Evolutionary conservation across 2,329 filamentous ascomycete genomes (phyloP).

Genomic region (Colletotrichum nymphaeae): DNA sequence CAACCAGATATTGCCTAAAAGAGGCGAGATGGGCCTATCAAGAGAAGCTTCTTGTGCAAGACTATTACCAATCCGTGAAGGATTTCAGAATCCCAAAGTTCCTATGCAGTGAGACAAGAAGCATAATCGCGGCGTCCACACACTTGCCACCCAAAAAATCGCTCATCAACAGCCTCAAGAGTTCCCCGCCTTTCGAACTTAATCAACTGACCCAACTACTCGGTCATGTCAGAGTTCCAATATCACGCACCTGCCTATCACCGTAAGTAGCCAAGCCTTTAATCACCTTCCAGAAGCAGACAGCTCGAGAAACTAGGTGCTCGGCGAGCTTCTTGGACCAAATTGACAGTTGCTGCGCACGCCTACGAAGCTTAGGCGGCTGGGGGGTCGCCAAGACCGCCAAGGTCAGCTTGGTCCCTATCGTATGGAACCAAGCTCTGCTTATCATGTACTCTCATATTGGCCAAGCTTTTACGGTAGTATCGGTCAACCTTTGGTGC

Average conservation of each 20-base stretch:
- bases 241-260: constrained; percentile 2
- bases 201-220: background rate
- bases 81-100: background rate
- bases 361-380: background rate
- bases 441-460: constrained; percentile 6
- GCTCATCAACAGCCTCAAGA: background rate
- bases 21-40: background rate
- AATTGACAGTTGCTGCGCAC: background rate
- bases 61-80: background rate
- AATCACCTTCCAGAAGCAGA: constrained; percentile 6
- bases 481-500: background rate
- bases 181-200: background rate
- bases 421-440: constrained; percentile 18
- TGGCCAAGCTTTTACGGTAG: constrained; percentile 9
- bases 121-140: background rate
- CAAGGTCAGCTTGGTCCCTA: constrained; percentile 5
- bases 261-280: background rate
- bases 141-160: background rate
- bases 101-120: background rate
- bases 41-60: background rate
- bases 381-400: constrained; percentile 5
- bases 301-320: background rate
- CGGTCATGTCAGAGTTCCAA: background rate
- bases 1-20: background rate
- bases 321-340: background rate